These are phyloP conservation scores for Heimioporus punctisporus DNA, from an alignment of 1,284 basidiomycete genomes.

Conservation along the genomic window DNA sequence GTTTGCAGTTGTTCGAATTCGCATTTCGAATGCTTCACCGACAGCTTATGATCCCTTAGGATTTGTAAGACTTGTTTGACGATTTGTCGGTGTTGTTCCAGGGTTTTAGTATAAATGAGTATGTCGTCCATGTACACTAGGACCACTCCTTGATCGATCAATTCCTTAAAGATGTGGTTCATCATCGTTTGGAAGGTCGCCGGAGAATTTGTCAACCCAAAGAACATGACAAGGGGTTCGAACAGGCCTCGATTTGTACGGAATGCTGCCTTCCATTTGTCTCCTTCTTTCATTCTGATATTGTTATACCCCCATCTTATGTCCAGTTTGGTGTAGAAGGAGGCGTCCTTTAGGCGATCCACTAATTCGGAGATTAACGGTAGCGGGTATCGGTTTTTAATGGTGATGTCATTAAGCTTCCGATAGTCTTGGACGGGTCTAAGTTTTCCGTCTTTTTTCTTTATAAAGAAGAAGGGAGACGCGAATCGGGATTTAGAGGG, in stretches of 20 bases:
- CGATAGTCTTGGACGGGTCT: too few relatives aligned
- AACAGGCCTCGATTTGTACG: not conserved
- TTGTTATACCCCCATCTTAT: not conserved
- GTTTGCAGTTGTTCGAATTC: slow-evolving; percentile 30
- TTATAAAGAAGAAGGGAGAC: too few relatives aligned
- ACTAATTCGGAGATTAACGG: not conserved
- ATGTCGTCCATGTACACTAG: not conserved
- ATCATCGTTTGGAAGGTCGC: not conserved
- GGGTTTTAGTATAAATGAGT: not conserved
- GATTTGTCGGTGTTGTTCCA: not conserved
- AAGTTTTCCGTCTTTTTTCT: too few relatives aligned
- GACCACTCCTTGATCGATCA: not conserved
- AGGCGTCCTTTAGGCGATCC: not conserved
- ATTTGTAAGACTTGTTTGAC: not conserved
- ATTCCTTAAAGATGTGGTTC: not conserved
- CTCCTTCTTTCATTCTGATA: not conserved
- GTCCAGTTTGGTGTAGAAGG: not conserved
- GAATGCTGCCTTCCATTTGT: not conserved
- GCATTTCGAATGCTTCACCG: slow-evolving; percentile 33
- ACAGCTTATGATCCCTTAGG: not conserved
- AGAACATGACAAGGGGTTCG: not conserved
- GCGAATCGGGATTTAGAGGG: not conserved
- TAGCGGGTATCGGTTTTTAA: too few relatives aligned
- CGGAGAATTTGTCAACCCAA: not conserved
- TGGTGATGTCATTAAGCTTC: too few relatives aligned